These are phyloP conservation scores for Pichia sp. DNA, from an alignment of 1,139 yeast species.

Conservation along the genomic window DNA sequence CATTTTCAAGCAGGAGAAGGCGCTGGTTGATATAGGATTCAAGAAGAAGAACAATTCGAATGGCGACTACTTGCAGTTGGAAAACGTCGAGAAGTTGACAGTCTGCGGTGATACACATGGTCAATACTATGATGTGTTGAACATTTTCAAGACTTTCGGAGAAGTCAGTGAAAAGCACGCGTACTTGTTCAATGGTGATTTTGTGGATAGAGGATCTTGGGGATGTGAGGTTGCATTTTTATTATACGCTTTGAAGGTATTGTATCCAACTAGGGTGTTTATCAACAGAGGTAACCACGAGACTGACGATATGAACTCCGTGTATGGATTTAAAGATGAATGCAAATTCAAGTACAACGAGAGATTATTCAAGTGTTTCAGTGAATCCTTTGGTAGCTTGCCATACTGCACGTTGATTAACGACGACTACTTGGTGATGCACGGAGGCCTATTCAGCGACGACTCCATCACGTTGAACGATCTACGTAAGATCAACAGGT, in stretches of 20 bases:
- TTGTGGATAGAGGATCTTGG: conserved; percentile 98
- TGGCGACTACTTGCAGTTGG: conserved; percentile 25
- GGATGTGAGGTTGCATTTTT: conserved; percentile 91
- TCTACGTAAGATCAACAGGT: conserved; percentile 65
- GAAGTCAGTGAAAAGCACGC: conserved; percentile 56
- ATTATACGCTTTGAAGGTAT: conserved; percentile 70
- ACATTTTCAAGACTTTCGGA: conserved; percentile 73
- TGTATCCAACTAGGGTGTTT: conserved; percentile 68
- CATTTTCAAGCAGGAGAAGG: conserved; percentile 59
- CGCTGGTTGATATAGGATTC: conserved; percentile 68
- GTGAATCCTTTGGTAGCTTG: conserved; percentile 79
- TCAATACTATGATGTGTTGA: conserved; percentile 83
- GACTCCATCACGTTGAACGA: conserved; percentile 70
- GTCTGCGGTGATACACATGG: conserved; percentile 99
- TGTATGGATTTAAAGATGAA: conserved; percentile 95
- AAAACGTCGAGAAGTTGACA: conserved; percentile 44
- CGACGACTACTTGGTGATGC: conserved; percentile 77
- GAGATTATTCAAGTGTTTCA: conserved; percentile 76
- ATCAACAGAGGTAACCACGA: conserved; percentile 96
- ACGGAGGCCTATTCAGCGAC: conserved; percentile 89
- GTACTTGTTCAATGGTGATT: conserved; percentile 91
- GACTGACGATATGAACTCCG: conserved; percentile 93
- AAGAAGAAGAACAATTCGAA: conserved; percentile 32
- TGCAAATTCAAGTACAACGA: conserved; percentile 86
- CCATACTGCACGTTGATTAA: conserved; percentile 86